Conservation (phyloP, 2,329 filamentous ascomycete genomes). For the Sporothrix variecibatus region DNA sequence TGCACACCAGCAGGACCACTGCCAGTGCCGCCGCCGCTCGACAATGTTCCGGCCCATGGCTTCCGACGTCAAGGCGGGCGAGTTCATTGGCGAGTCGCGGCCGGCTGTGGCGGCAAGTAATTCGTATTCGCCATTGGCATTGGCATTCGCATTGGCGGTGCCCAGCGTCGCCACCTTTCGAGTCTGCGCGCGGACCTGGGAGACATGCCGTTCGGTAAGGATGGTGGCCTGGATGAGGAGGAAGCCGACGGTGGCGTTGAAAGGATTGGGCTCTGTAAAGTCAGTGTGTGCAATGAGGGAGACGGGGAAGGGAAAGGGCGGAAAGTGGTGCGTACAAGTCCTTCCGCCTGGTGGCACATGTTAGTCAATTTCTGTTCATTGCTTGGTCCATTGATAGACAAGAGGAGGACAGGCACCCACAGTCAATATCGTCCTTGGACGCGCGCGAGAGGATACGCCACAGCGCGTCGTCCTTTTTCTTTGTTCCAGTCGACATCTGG, state of each 20-base stretch:
- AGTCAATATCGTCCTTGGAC: constrained; percentile 83
- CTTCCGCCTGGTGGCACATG: constrained; percentile 57
- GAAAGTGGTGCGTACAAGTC: constrained; percentile 57
- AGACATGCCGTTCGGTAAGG: constrained; percentile 87
- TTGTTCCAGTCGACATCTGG: constrained; percentile 86
- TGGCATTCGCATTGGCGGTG: background rate
- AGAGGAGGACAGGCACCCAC: constrained; percentile 52
- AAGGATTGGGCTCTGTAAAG: constrained; percentile 67
- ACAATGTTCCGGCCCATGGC: constrained; percentile 55
- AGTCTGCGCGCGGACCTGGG: constrained; percentile 88
- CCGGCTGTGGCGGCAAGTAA: too few species aligned
- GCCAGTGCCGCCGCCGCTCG: constrained; percentile 42
- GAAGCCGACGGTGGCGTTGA: constrained; percentile 82
- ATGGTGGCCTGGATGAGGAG: constrained; percentile 91
- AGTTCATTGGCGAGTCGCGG: constrained; percentile 57
- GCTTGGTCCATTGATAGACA: background rate
- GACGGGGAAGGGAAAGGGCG: background rate
- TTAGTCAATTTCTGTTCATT: background rate
- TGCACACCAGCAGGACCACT: constrained; percentile 47
- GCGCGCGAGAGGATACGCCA: constrained; percentile 88
- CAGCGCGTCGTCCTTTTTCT: constrained; percentile 76
- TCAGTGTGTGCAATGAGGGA: background rate
- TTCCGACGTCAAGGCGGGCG: constrained; percentile 53
- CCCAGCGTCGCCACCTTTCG: constrained; percentile 65
- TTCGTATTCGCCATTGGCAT: too few species aligned